phyloP scores from a whole-genome alignment of 2,329 filamentous ascomycete species.

The Blastomyces percursus region DNA sequence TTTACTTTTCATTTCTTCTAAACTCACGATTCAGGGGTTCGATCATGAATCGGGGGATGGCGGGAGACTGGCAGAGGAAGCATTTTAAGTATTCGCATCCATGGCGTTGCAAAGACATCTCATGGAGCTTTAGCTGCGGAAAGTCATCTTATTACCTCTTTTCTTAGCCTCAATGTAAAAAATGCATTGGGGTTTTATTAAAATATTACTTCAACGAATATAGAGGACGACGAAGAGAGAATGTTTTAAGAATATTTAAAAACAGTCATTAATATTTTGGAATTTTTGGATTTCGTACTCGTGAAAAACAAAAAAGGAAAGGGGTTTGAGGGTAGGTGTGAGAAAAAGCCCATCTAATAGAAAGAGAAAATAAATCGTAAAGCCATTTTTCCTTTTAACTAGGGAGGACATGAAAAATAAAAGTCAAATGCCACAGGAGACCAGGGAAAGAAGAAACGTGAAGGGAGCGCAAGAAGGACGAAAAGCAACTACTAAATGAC shows the following conservation, averaged over 20 bases:
- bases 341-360: slow-evolving; percentile 4
- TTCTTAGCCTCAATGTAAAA: not conserved
- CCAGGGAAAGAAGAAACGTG: not conserved
- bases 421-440: not conserved
- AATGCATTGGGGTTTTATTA: not conserved
- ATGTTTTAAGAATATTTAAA: not conserved
- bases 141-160: not conserved
- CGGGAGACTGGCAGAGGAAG: too few relatives aligned
- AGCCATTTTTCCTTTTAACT: slow-evolving; percentile 4
- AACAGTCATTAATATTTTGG: slow-evolving; percentile 2
- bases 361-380: not conserved
- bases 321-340: not conserved
- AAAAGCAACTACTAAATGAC: not conserved
- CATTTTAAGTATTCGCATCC: too few relatives aligned
- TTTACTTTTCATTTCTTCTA: too few relatives aligned
- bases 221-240: too few relatives aligned
- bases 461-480: not conserved
- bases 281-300: slow-evolving; percentile 4
- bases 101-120: too few relatives aligned
- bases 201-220: not conserved
- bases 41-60: too few relatives aligned
- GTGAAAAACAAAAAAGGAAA: not conserved
- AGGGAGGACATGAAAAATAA: not conserved
- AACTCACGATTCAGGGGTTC: too few relatives aligned
- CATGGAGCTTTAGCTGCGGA: not conserved